Evolutionary conservation across 805 yeast genomes (phyloP).

Genomic region (Saccharomyces kudriavzevii): DNA sequence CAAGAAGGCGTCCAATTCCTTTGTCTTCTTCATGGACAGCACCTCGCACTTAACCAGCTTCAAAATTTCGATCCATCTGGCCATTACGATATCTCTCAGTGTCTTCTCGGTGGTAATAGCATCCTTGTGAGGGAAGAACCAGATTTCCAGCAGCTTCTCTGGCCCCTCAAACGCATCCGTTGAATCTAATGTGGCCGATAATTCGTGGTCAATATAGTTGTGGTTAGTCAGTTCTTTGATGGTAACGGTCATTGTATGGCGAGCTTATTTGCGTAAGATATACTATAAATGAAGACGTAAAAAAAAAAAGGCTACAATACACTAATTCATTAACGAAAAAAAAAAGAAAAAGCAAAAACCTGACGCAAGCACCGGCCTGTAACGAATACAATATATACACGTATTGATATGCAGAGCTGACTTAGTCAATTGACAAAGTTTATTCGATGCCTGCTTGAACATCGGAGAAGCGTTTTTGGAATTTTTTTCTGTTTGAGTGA

Average conservation of each 20-base stretch:
- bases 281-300: not conserved
- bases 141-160: slow-evolving; percentile 82
- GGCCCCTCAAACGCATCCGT: slow-evolving; percentile 96
- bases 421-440: not conserved
- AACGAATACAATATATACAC: not conserved
- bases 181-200: slow-evolving; percentile 74
- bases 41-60: slow-evolving; percentile 84
- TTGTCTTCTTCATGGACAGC: slow-evolving; percentile 64
- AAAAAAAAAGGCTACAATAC: not conserved
- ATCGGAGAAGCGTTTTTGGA: not conserved
- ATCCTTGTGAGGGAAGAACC: slow-evolving; percentile 58
- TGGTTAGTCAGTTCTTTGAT: slow-evolving; percentile 32
- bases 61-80: slow-evolving; percentile 62
- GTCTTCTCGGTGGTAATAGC: slow-evolving; percentile 36
- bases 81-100: slow-evolving; percentile 55
- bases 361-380: not conserved
- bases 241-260: slow-evolving; percentile 28
- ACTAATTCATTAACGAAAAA: not conserved
- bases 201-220: slow-evolving; percentile 65
- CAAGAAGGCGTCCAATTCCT: slow-evolving; percentile 69
- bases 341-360: not conserved
- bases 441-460: not conserved
- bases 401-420: not conserved
- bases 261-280: not conserved
- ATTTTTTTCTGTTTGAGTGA: not conserved